Percentiles rank a stretch among this genome's conserved stretches.
Evolutionary conservation across 176 grass and related monocot species (phyloP).

Genomic region (Cymbopogon citratus): DNA sequence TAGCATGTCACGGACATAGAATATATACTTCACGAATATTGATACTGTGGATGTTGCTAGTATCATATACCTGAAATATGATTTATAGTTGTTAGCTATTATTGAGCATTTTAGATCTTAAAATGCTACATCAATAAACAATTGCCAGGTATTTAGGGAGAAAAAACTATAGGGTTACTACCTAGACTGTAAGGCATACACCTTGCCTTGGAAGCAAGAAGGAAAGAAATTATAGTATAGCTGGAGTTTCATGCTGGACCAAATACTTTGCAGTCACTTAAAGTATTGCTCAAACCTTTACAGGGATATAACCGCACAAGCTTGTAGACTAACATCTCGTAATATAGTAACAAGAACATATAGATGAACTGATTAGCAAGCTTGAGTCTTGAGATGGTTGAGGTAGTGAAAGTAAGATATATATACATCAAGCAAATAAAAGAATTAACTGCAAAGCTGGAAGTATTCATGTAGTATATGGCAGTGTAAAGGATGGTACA

Average conservation of each 20-base stretch:
- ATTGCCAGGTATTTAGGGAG: background rate
- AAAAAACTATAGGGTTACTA: background rate
- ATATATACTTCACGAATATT: constrained; percentile 89
- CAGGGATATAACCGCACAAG: background rate
- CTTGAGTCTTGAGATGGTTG: background rate
- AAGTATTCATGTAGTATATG: background rate
- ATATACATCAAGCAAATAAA: background rate
- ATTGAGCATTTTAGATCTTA: background rate
- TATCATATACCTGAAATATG: constrained; percentile 78
- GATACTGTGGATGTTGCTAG: constrained; percentile 84
- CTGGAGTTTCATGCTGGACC: background rate
- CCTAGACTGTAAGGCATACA: background rate
- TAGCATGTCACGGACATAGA: constrained; percentile 94
- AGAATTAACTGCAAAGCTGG: background rate
- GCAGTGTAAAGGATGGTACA: background rate
- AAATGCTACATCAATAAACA: constrained; percentile 13
- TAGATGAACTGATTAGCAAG: background rate
- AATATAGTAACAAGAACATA: background rate
- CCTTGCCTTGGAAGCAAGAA: background rate
- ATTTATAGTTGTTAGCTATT: constrained; percentile 19
- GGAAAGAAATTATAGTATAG: background rate
- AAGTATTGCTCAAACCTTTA: background rate
- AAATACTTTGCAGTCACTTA: background rate
- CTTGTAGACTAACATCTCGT: background rate
- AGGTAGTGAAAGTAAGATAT: background rate